Percentiles rank a stretch among this genome's conserved stretches.
Evolutionary conservation across 2,329 filamentous ascomycete genomes (phyloP).

Genomic region (Fusarium begoniae): DNA sequence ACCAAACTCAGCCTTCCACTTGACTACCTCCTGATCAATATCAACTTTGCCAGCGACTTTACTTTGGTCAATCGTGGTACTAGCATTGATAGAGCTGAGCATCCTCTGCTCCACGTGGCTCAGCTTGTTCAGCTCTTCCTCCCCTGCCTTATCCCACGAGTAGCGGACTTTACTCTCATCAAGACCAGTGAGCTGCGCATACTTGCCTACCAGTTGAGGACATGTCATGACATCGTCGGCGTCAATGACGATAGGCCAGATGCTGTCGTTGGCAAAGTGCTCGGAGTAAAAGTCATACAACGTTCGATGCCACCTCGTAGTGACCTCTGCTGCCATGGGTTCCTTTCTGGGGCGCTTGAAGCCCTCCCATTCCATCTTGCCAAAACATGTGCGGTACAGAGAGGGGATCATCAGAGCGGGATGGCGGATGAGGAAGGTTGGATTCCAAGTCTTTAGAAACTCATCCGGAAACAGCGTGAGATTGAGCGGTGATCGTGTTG

Average conservation of each 20-base stretch:
- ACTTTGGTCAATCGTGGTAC: conserved; percentile 4
- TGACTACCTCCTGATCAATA: conserved; percentile 22
- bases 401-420: conserved; percentile 26
- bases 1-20: conserved; percentile 34
- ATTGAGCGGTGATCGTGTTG: conserved; percentile 24
- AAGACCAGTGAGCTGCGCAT: conserved; percentile 19
- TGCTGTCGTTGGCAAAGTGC: conserved; percentile 9
- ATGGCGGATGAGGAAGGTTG: conserved; percentile 35
- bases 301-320: conserved; percentile 19
- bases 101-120: conserved; percentile 5
- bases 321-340: conserved; percentile 11
- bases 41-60: conserved; percentile 26
- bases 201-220: conserved; percentile 20
- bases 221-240: conserved; percentile 32
- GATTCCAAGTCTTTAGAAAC: conserved; percentile 35
- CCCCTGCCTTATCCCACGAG: conserved; percentile 14
- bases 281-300: conserved; percentile 27
- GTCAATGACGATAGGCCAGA: conserved; percentile 33
- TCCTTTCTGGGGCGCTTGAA: neutral
- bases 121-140: neutral
- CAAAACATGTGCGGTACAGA: conserved; percentile 20
- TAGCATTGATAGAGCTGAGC: conserved; percentile 28
- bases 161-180: conserved; percentile 17
- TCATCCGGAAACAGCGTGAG: conserved; percentile 32
- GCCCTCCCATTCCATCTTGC: neutral